Base-by-base conservation (phyloP, 257 asterid genomes). In the Solanum habrochaites region DNA sequence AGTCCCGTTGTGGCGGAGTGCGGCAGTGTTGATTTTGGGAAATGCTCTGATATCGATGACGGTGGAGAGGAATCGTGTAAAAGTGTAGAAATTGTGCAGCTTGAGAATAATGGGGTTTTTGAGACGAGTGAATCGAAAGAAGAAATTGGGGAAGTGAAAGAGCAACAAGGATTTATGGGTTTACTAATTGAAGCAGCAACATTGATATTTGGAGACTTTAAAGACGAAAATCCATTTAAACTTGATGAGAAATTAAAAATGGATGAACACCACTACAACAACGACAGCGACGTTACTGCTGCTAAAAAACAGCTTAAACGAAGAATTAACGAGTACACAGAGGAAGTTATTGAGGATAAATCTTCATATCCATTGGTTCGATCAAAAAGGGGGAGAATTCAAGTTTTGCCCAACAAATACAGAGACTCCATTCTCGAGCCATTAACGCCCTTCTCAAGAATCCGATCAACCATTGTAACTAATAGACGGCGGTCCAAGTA, bases 311-410 rank as follows among this genome's bases (percentile, higher is more conserved):
- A 78, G 39, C 40, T 45, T 18, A 45, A 78, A 27, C 66, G 84
- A 45, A 45, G 84, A 78, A 11, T 11, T 35, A 20, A 27, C 64
- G 66, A 27, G 83, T 45, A 20, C 25, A 45, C 64, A 45, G 40
- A 73, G 18, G 52, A 73, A 6, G 82, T 21, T 10, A 37, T 11
- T 20, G 82, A 39, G 56, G 52, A 73, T 73, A 39, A 73, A 73
- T 73, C 82, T 37, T 73, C 82, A 73, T 73, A 47, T 29, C 87
- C 87, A 42, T 83, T 58, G 81, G 81, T 73, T 35, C 43, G 80
- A 40, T 37, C 85, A 45, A 87, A 70, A 45, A 71, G 89, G n/a
- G 89, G 87, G 11, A 60, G 89, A 67, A n/a, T 42, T 72, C 89
- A 39, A 67, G 87, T 72, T 52, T 60, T 87, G 70, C 89, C 89